These are phyloP conservation scores for Datura wrightii DNA, from an alignment of 257 asterid species.

Conservation along the genomic window DNA sequence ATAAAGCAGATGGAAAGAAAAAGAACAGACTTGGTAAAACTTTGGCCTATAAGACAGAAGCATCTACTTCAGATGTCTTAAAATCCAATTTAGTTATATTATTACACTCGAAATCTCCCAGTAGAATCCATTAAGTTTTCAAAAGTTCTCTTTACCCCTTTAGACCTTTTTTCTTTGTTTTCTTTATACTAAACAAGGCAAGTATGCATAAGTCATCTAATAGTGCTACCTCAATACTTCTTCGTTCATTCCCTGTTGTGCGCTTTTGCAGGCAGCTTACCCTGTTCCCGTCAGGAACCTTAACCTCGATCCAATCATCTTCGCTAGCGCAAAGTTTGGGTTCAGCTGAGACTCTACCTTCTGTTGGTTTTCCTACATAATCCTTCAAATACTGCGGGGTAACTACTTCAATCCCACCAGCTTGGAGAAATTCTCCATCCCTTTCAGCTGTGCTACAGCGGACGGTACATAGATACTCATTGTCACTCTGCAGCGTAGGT, in stretches of 20 bases:
- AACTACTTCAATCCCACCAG: conserved; percentile 46
- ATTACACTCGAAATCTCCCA: conserved; percentile 1
- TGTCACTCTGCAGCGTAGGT: conserved; percentile 48
- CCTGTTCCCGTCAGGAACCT: conserved; percentile 49
- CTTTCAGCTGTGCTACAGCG: conserved; percentile 82
- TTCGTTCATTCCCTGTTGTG: conserved; percentile 12
- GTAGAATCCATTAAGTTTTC: neutral
- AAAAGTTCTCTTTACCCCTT: neutral
- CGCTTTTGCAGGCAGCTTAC: conserved; percentile 44
- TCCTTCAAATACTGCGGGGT: conserved; percentile 41
- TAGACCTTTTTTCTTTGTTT: conserved; percentile 33
- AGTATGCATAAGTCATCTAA: neutral
- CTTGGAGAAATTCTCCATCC: conserved; percentile 62
- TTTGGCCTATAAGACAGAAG: neutral
- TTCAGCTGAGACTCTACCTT: conserved; percentile 51
- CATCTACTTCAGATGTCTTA: neutral
- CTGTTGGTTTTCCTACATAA: conserved; percentile 40
- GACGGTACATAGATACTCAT: conserved; percentile 83
- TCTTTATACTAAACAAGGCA: conserved; percentile 13
- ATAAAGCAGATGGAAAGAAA: conserved; percentile 29
- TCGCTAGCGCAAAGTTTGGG: conserved; percentile 57
- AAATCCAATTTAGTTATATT: neutral
- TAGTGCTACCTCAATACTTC: conserved; percentile 45
- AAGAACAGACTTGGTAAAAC: neutral
- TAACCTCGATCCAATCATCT: conserved; percentile 88